A percentile compares a stretch with the other conserved stretches of the same genome.
These are phyloP conservation scores for Lepiota subincarnata DNA, from an alignment of 768 basidiomycete genomes.

Conservation along the genomic window DNA sequence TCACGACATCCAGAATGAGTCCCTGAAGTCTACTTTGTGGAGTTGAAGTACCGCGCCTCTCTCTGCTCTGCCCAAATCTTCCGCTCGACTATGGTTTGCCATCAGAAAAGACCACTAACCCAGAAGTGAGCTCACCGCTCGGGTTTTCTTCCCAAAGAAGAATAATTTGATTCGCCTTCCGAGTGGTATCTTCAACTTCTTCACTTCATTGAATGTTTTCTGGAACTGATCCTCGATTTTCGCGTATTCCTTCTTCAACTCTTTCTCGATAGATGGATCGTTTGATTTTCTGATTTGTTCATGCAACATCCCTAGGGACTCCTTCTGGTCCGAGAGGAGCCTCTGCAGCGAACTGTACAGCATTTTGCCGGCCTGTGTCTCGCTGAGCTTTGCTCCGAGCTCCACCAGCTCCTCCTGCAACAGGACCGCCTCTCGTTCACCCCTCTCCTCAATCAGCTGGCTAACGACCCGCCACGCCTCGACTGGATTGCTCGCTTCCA, in stretches of 20 bases:
- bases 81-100: no score
- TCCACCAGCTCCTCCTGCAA: constrained; percentile 23
- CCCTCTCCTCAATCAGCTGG: constrained; percentile 13
- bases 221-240: constrained; percentile 15
- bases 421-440: constrained; percentile 13
- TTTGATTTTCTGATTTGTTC: constrained; percentile 10
- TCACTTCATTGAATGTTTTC: constrained; percentile 16
- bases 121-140: background rate
- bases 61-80: no score
- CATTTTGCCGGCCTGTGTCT: constrained; percentile 21
- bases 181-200: constrained; percentile 8
- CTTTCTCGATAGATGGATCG: constrained; percentile 2
- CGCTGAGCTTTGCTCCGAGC: constrained; percentile 18
- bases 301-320: background rate
- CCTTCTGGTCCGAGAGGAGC: constrained; percentile 23
- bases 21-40: no score
- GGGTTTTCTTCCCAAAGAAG: constrained; percentile 1
- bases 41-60: no score
- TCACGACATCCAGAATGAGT: background rate
- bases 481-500: constrained; percentile 11
- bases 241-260: constrained; percentile 5
- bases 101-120: no score
- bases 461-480: constrained; percentile 25
- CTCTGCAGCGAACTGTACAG: constrained; percentile 20
- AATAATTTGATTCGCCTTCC: constrained; percentile 2